Base-by-base conservation (phyloP, 2,329 filamentous ascomycete species). In the Xylariaceae sp. region DNA sequence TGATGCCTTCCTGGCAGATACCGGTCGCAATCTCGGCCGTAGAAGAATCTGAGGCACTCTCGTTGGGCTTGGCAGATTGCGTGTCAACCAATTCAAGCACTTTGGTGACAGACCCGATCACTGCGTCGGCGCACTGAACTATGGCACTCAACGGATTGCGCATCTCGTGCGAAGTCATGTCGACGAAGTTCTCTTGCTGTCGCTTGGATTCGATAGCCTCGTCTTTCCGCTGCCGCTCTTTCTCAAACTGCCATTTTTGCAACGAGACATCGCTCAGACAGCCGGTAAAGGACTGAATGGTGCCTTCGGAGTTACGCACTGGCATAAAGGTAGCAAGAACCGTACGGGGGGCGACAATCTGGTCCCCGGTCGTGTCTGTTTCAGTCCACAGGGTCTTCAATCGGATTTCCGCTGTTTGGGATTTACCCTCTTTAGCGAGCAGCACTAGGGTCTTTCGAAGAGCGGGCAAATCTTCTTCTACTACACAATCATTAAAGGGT, bases 131-230 rank as follows among this genome's bases (percentile, higher is more conserved):
- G 67, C 87, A 90, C 68, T 91, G 88, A 23, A 91, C 74, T 18
- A 91, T 91, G 1, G 88, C 89, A 43, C 83, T 87, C 21, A 91
- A 75, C 0, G 89, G 89, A 63, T 91, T 91, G 21, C 88, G 81
- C 82, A 90, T 87, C 67, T 89, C 87, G 67, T 90, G 87, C 14
- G 83, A 85, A 1, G 82, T 84, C 77, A 91, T 90, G 70, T 91
- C 89, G 66, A 93, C 90, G 65, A 92, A 92, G 61, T 89, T 89
- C 65, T 93, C 89, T 67, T 93, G 90, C 67, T 90, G 88, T 4
- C 87, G 76, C 65, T 82, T 84, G 26, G 81, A 79, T 65, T 85
- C 81, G 21, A 85, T 78, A 1, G 83, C 83, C 54, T 85, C 81
- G 43, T 81, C 79, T 67, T 62, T 62, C 43, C 59, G 54, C 40